Base-by-base conservation (phyloP, 352 stramenopile species). In the Elongisporangium anandrum region DNA sequence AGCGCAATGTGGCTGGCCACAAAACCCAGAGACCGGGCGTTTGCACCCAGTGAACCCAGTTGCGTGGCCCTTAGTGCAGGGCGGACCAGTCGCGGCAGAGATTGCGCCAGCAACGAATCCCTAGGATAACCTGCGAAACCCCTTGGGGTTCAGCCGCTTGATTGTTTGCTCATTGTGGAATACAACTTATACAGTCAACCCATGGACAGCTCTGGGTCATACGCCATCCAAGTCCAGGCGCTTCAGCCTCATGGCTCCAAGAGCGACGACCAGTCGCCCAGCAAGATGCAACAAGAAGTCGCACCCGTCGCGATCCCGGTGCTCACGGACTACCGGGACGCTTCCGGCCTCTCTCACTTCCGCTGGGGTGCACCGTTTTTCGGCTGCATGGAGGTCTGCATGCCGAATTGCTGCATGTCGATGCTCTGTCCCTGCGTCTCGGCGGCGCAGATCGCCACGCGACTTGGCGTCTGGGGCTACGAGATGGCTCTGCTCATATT, bases 401-500 rank as follows among this genome's bases (percentile, higher is more conserved):
- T 64, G 4, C 74, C 74, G n/a, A 83, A 80, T 50, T 80, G 66
- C 63, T 70, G 51, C 69, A 83, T 83, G 74, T 56, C 65, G 38
- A 70, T 60, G 4, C 72, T 72, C 23, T 78, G 68, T 20, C 74
- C 74, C 2, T 81, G 74, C 49, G 64, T 82, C 17, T 73, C 70
- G 0, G 52, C 70, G 9, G 70, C 73, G 21, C 73, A 82, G 61
- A 70, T 78, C 41, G 64, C 69, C 8, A 41, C 70, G 52, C 65
- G 68, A 7, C 47, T 81, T 29, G 70, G 64, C 20, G 62, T 79
- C 53, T 56, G 61, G 17, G 23, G 55, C 9, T 81, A 79, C 34
- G 63, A 48, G 52, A 63, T 47, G 22, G 66, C 60, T 4, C 45
- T 82, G 17, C n/a, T 38, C 50, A 62, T 59, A 62, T 85, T 75